Evolutionary conservation across 805 yeast species (phyloP).

Genomic region (Cyberlindnera mycetangii): DNA sequence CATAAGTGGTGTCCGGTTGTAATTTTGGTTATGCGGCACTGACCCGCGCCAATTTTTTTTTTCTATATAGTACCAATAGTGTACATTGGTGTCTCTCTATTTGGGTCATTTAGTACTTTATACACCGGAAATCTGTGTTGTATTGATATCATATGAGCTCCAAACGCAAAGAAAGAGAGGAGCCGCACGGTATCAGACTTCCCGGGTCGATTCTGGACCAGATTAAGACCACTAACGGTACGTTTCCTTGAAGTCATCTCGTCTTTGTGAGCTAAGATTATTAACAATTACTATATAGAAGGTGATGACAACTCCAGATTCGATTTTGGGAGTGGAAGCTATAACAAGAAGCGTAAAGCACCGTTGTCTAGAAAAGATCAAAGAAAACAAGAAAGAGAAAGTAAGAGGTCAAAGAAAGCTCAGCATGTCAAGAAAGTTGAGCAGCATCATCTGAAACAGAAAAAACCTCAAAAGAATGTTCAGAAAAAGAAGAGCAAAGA

Average conservation of each 20-base stretch:
- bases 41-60: no score
- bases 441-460: slow-evolving; percentile 18
- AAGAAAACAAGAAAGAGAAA: slow-evolving; percentile 38
- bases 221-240: slow-evolving; percentile 33
- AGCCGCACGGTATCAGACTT: slow-evolving; percentile 46
- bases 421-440: slow-evolving; percentile 7
- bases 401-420: slow-evolving; percentile 32
- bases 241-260: not conserved
- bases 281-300: slow-evolving; percentile 6
- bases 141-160: slow-evolving; percentile 13
- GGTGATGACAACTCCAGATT: slow-evolving; percentile 41
- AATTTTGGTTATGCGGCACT: no score
- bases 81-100: no score
- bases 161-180: slow-evolving; percentile 14
- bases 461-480: slow-evolving; percentile 21
- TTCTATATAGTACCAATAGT: no score
- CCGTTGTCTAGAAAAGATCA: slow-evolving; percentile 39
- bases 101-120: no score
- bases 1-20: no score
- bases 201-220: slow-evolving; percentile 56
- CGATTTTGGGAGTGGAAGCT: slow-evolving; percentile 21
- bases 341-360: slow-evolving; percentile 34
- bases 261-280: no score
- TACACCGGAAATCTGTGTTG: no score
- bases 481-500: slow-evolving; percentile 20